Evolutionary conservation across 2,329 filamentous ascomycete genomes (phyloP), one percentile per base, ranked within the genome.

Genomic region (Ophiostoma sp.): DNA sequence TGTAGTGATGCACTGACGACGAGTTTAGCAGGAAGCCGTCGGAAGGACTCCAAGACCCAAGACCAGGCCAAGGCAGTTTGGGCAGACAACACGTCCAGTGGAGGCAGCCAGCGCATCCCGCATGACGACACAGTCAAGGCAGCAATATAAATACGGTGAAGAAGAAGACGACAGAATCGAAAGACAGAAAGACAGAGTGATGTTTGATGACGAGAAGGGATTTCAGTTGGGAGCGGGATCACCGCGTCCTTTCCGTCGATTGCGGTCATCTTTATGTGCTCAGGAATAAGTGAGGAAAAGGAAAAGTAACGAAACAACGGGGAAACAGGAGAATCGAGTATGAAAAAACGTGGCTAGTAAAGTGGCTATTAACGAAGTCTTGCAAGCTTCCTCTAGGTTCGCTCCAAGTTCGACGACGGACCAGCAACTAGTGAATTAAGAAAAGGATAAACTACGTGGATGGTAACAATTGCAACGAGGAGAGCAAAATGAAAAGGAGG

Each of bases 261-360:
- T 39, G 19, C 33, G 59, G 59, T 42, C 33, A 64, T 15, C 59
- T 39, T 64, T 42, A 25, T 25, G 33, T 64, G 59, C 33, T 39
- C 19, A 25, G 22, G 9, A 55, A 55, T 25, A 17, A 15, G 45
- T 17, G 45, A 50, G 11, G 19, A 2, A 55, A 1, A 25, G 2
- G 22, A 12, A 55, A 25, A 28, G 8, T 8, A 22, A 52, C 1
- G 5, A n/a, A 52, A 52, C 6, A 55, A 55, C 11, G 50, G 50
- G 25, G n/a, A 55, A 17, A 28, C 22, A 55, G 3, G 22, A 39
- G 19, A 39, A n/a, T 17, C 42, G 42, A 48, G 42, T 4, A 15
- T 48, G 6, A 48, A 63, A 63, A 63, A 64, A 64, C 33, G 59
- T 64, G 59, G 59, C 59, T 25, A 64, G 36, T 39, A 64, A 42